A percentile compares a stretch with the other conserved stretches of the same genome.
Conservation (phyloP, 2,329 filamentous ascomycete species). For the Diplodia seriata region DNA sequence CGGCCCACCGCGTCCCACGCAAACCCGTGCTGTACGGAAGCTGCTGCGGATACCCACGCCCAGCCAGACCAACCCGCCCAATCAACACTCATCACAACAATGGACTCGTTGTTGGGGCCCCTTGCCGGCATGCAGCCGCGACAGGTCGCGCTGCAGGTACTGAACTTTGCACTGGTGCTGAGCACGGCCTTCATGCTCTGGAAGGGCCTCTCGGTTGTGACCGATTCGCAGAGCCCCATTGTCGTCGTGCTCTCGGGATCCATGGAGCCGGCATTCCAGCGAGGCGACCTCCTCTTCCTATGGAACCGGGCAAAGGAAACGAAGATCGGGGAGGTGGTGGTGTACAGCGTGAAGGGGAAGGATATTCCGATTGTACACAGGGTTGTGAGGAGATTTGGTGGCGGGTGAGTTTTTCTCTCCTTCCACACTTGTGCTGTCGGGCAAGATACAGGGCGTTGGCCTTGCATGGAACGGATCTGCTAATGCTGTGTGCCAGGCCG, state of each 20-base stretch:
- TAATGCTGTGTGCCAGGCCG: slow-evolving; percentile 44
- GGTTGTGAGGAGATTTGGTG: slow-evolving; percentile 75
- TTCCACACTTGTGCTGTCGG: background rate
- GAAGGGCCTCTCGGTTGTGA: slow-evolving; percentile 84
- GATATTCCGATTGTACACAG: slow-evolving; percentile 98
- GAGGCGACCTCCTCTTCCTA: slow-evolving; percentile 76
- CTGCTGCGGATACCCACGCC: background rate
- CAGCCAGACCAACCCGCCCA: background rate
- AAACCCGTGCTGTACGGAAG: background rate
- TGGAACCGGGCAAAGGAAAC: slow-evolving; percentile 74
- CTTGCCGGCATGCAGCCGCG: slow-evolving; percentile 74
- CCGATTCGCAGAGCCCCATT: slow-evolving; percentile 71
- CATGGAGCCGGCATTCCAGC: slow-evolving; percentile 84
- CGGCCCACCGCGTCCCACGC: background rate
- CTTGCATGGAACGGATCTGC: background rate
- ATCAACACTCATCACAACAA: background rate
- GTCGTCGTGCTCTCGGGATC: slow-evolving; percentile 84
- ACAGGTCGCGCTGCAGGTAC: slow-evolving; percentile 79
- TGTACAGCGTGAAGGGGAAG: slow-evolving; percentile 88
- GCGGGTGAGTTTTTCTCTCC: slow-evolving; percentile 54
- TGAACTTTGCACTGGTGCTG: slow-evolving; percentile 90
- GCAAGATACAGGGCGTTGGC: background rate
- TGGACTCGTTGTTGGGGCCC: slow-evolving; percentile 32
- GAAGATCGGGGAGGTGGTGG: slow-evolving; percentile 74
- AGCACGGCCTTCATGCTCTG: slow-evolving; percentile 91